These are phyloP conservation scores for Pittosporum tobira DNA, from an alignment of 129 eudicot genomes.

Conservation along the genomic window DNA sequence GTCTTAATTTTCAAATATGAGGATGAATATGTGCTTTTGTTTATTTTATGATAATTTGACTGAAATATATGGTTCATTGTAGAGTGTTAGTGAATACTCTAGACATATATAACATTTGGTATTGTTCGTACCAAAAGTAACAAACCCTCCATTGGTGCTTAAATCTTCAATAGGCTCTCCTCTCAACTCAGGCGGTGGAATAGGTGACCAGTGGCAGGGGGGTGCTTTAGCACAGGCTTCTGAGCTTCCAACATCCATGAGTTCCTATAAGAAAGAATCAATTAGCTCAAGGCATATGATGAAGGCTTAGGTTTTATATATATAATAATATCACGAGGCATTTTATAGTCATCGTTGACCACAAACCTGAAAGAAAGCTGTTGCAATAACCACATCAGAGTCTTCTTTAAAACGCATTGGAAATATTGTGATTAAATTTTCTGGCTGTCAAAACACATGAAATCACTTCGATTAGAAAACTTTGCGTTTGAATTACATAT, in stretches of 20 bases:
- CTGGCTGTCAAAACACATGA: slow-evolving; percentile 38
- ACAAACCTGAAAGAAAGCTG: slow-evolving; percentile 87
- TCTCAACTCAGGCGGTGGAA: slow-evolving; percentile 90
- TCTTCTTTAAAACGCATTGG: slow-evolving; percentile 84
- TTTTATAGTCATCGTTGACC: neutral
- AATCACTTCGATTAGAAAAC: neutral
- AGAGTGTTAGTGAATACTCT: no score
- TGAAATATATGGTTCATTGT: neutral
- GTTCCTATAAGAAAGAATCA: slow-evolving; percentile 40
- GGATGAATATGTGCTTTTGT: no score
- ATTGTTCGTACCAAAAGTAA: slow-evolving; percentile 68
- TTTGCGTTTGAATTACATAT: neutral
- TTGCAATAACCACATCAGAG: slow-evolving; percentile 77
- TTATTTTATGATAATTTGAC: neutral
- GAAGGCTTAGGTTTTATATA: neutral
- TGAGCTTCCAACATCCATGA: slow-evolving; percentile 69
- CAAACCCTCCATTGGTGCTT: slow-evolving; percentile 92
- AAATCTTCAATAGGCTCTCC: slow-evolving; percentile 80
- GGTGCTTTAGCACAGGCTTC: slow-evolving; percentile 64
- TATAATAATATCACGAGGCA: no score
- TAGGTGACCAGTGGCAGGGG: slow-evolving; percentile 87
- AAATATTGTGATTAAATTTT: slow-evolving; percentile 58
- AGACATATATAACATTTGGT: neutral
- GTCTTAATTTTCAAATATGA: neutral
- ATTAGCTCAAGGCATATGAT: neutral